Base-by-base conservation (phyloP, 2,329 filamentous ascomycete species). In the Fusarium caatingaense region DNA sequence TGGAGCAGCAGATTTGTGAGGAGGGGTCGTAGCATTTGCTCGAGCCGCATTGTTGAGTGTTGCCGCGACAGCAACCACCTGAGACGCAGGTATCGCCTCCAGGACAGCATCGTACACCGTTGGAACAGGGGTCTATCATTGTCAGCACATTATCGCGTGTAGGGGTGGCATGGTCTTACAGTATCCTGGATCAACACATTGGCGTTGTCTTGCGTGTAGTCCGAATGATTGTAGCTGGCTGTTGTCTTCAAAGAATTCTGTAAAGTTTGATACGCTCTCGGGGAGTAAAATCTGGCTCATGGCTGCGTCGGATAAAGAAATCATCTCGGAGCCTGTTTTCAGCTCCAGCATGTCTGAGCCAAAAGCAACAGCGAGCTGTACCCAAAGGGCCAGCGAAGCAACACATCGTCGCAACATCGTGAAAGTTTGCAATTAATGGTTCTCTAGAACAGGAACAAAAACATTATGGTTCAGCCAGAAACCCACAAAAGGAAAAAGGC, bases 21-120 rank as follows among this genome's bases (percentile, higher is more conserved):
- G 60, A 64, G 4, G 59, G 49, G 1, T 23, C 10, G 8, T 64
- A 64, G 5, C 60, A 64, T 11, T 47, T 34, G 4, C 34, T 13
- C 2, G 49, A 37, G 9, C 61, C 61, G 6, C 61, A 64, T 20
- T 45, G 37, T 16, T 37, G 20, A 6, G 59, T 10, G 6, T 49
- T 34, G 1, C 61, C 59, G 1, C 37, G 44, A 15, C 61, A 64
- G 50, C 61, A 64, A 0, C 61, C 61, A 5, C 3, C 23, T 1
- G 59, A 11, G 2, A 64, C 45, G 6, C 61, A 64, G 6, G 59
- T 64, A 6, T 54, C 62, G 8, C 61, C 59, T 15, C 9, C 6
- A 0, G 61, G 61, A 18, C 61, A 64, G 6, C 61, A 64, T 10
- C 50, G 20, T 2, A 49, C 9, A 4, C 61, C 61, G 5, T 32